Evolutionary conservation across 2,329 filamentous ascomycete genomes (phyloP).

Genomic region (Colletotrichum liriopes): DNA sequence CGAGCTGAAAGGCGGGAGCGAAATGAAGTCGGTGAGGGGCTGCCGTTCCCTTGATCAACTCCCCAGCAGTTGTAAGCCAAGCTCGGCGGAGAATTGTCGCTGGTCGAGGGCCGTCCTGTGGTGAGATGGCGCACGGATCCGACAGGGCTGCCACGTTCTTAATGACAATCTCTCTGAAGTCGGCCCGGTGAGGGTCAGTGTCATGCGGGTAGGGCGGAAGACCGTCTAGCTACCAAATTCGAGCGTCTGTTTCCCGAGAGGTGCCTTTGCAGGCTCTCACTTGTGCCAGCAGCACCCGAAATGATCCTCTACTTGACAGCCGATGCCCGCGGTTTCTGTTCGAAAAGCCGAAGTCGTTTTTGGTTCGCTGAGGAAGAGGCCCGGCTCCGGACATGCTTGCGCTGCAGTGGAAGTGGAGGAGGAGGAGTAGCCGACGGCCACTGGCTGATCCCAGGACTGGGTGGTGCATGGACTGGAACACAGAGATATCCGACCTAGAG

Average conservation of each 20-base stretch:
- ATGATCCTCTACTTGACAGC: too few species aligned
- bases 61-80: background rate
- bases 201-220: constrained; percentile 12
- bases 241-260: background rate
- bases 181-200: constrained; percentile 18
- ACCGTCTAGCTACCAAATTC: background rate
- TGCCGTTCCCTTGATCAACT: background rate
- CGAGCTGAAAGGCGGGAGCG: constrained; percentile 7
- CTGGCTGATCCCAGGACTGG: constrained; percentile 1
- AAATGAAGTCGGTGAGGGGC: constrained; percentile 7
- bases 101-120: background rate
- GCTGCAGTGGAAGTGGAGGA: background rate
- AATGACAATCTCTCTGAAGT: constrained; percentile 4
- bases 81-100: background rate
- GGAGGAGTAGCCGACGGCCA: background rate
- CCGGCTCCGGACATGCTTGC: background rate
- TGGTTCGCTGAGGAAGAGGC: background rate
- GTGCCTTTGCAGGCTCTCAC: background rate
- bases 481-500: background rate
- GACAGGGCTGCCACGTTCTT: constrained; percentile 28
- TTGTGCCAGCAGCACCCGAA: too few species aligned
- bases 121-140: constrained; percentile 11
- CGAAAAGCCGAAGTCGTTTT: background rate
- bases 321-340: too few species aligned
- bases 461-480: constrained; percentile 8